Base-by-base conservation (phyloP, 495 filamentous ascomycete genomes). In the Lasiosphaeris hirsuta region DNA sequence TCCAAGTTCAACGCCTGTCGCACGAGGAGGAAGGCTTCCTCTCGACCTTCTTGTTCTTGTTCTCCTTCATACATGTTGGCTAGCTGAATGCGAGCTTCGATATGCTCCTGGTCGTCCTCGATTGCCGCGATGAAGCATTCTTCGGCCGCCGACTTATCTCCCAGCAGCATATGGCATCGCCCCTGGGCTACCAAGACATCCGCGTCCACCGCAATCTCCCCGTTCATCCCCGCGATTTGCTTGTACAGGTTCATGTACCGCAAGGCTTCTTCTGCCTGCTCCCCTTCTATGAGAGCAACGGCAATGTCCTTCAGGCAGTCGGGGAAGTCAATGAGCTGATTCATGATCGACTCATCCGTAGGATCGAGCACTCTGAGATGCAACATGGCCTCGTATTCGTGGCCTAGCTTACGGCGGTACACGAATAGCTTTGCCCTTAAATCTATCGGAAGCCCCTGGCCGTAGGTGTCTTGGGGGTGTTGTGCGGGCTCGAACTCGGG, bases 351-450 rank as follows among this genome's bases (percentile, higher is more conserved):
- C 7, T 65, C 67, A 41, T 80, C 76, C 8, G 78, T 72, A 0
- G 87, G 84, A 34, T 89, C 81, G 23, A 93, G 75, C 71, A 82
- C 84, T 55, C 47, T 54, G 46, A 75, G 56, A 39, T 75, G 75
- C 60, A 54, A 61, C 71, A 88, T 73, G 15, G 90, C 92, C 74
- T 97, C 93, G n/a, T 81, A 72, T 38, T 85, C 71, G 54, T 92
- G 68, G 0, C 82, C 83, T 60, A 88, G 75, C 46, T 83, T 85
- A 36, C 95, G 69, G 19, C 95, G 82, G 69, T 88, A 95, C 4
- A 94, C 64, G 9, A 90, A 93, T 57, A 98, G 74, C 70, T 91
- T 96, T 13, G 90, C 82, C n/a, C 92, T 83, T 36, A 97, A 68
- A 58, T 97, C 92, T 3, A 90, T 64, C 0, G 94, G 94, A 11